phyloP scores from a whole-genome alignment of 1,139 yeast species.

The Nakaseomyces sp. region DNA sequence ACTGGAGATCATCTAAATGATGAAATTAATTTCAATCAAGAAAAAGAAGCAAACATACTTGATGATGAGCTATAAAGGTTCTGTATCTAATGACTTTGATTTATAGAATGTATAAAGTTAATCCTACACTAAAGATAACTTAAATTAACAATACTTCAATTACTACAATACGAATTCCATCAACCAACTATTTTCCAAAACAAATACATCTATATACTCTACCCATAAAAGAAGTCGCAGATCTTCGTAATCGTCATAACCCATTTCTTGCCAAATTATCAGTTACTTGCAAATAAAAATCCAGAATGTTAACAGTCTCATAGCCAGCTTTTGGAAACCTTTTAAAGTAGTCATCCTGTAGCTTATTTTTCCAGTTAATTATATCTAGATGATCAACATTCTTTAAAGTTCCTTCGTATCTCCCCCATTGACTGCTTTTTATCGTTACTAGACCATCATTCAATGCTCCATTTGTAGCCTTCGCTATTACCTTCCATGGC shows the following conservation, averaged over 20 bases:
- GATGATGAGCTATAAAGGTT: background rate
- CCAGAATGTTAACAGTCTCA: conserved; percentile 48
- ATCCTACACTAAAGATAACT: no score
- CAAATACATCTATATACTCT: no score
- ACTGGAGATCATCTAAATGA: background rate
- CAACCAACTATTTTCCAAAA: no score
- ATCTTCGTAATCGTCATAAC: no score
- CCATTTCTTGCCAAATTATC: conserved; percentile 61
- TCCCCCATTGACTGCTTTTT: conserved; percentile 74
- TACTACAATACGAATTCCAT: no score
- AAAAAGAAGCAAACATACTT: no score
- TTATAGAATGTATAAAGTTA: background rate
- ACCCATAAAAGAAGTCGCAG: no score
- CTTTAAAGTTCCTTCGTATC: conserved; percentile 66
- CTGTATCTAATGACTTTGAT: background rate
- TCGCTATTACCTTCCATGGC: conserved; percentile 53
- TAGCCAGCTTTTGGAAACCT: conserved; percentile 11
- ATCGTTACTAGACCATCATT: conserved; percentile 87
- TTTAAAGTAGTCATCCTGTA: conserved; percentile 33
- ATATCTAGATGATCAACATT: conserved; percentile 79
- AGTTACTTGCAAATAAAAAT: conserved; percentile 66
- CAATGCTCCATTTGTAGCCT: conserved; percentile 38
- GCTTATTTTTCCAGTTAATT: conserved; percentile 69
- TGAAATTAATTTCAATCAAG: background rate
- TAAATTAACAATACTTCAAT: no score